Conservation (phyloP, 441 rosid species). For the Croton setiger region DNA sequence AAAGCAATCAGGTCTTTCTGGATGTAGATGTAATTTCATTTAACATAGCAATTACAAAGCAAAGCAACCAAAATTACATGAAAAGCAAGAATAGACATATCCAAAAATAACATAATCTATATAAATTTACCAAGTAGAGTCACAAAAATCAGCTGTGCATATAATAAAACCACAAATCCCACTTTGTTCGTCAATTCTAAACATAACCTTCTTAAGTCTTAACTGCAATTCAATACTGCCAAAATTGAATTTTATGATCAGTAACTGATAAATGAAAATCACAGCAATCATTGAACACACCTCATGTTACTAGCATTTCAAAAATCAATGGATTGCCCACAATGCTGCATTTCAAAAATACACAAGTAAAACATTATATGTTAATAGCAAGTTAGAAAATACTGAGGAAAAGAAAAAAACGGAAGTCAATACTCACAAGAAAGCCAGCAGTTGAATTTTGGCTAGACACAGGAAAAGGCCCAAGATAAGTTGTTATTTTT, state of each 20-base stretch:
- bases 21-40: constrained; percentile 88
- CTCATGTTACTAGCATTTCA: constrained; percentile 4
- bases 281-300: background rate
- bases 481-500: constrained; percentile 90
- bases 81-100: background rate
- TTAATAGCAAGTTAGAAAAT: constrained; percentile 5
- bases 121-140: background rate
- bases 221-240: background rate
- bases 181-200: background rate
- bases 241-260: background rate
- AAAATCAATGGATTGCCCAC: constrained; percentile 79
- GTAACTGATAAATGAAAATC: background rate
- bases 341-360: constrained; percentile 39
- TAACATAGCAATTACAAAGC: constrained; percentile 39
- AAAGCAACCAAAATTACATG: constrained; percentile 20
- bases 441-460: constrained; percentile 68
- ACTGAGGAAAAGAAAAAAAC: background rate
- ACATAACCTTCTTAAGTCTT: background rate
- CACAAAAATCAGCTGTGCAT: background rate
- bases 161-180: background rate
- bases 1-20: constrained; percentile 97
- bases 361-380: constrained; percentile 8
- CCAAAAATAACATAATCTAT: background rate
- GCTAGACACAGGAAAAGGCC: constrained; percentile 72
- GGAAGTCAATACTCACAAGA: constrained; percentile 63